Evolutionary conservation across 192 early-diverging fungal genomes (phyloP), one percentile per base, ranked within the genome.

Genomic region (Backusella psychrophila): DNA sequence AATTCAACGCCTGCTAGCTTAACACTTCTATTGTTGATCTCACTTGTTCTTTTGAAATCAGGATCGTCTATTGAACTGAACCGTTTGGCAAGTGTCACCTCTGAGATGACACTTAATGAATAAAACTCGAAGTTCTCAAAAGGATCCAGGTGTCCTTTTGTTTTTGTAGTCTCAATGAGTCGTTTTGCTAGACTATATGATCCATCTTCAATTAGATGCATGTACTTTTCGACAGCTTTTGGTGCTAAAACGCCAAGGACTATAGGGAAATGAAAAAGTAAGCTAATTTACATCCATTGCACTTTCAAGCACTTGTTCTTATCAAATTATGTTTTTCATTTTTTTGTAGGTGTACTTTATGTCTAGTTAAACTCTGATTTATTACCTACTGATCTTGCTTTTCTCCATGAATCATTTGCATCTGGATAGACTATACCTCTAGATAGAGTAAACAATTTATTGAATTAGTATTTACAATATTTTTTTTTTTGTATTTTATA

Each of bases 51-150:
- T 73, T 33, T 35, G 31, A 73, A 73, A 11, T 38, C 53, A 26
- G 72, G 72, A 35, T 73, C 35, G 19, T 73, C 49, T 6, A 59
- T 11, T 21, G 72, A 73, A 21, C 63, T n/a, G 34, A 59, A 38
- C 2, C 52, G 38, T 17, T 23, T 35, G 2, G 19, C 31, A 39
- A 73, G 36, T 23, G 34, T 34, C 15, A 53, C 34, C 21, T 23
- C 19, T 0, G 21, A 59, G 9, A 73, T 73, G 17, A 73, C 34
- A 39, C 56, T 73, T 19, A 59, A 34, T 0, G 72, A 59, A 2
- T 39, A 36, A 15, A 73, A 36, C 9, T 53, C 49, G 33, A 73
- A 26, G 12, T n/a, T 17, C 2, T 59, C 17, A 6, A 59, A 63
- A 1, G 72, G 72, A 63, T 35, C n/a, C 0, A 73, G 35, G 14